A percentile compares a stretch with the other conserved stretches of the same genome.
These are phyloP conservation scores for Abelmoschus esculentus DNA, from an alignment of 345 rosid genomes.

Conservation along the genomic window DNA sequence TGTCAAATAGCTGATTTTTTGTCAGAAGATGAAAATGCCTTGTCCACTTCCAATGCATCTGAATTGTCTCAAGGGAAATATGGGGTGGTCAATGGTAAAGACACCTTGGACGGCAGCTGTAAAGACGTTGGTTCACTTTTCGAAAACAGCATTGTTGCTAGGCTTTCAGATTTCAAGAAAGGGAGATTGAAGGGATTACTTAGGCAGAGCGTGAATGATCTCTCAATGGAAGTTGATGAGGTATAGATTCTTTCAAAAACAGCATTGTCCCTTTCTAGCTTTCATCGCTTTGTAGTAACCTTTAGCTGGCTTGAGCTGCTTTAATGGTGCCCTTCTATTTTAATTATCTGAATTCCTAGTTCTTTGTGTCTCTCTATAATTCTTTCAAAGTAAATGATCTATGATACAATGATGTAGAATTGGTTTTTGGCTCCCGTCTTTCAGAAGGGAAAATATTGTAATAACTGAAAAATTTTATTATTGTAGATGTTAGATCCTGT, in stretches of 20 bases:
- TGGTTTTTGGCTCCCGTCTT: background rate
- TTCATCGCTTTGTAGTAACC: background rate
- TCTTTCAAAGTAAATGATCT: background rate
- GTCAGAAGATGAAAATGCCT: conserved; percentile 26
- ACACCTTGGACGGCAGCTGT: background rate
- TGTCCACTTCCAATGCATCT: conserved; percentile 10
- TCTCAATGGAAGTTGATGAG: conserved; percentile 48
- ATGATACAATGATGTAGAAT: background rate
- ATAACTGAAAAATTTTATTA: conserved; percentile 1
- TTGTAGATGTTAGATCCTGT: conserved; percentile 50
- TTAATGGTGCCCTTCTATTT: background rate
- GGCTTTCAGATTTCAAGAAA: conserved; percentile 33
- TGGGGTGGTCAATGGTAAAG: conserved; percentile 9
- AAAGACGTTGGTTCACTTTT: conserved; percentile 15
- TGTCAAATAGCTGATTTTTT: conserved; percentile 31
- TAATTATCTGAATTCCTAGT: background rate
- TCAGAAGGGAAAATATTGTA: background rate
- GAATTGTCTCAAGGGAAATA: conserved; percentile 10
- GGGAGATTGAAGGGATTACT: conserved; percentile 42
- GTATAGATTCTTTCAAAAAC: conserved; percentile 17
- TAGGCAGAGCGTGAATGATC: conserved; percentile 32
- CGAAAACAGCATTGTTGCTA: conserved; percentile 25
- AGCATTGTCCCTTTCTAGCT: background rate
- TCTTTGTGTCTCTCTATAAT: background rate
- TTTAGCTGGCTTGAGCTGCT: background rate